phyloP scores from a whole-genome alignment of 2,329 filamentous ascomycete genomes.

The Fusarium succisae region DNA sequence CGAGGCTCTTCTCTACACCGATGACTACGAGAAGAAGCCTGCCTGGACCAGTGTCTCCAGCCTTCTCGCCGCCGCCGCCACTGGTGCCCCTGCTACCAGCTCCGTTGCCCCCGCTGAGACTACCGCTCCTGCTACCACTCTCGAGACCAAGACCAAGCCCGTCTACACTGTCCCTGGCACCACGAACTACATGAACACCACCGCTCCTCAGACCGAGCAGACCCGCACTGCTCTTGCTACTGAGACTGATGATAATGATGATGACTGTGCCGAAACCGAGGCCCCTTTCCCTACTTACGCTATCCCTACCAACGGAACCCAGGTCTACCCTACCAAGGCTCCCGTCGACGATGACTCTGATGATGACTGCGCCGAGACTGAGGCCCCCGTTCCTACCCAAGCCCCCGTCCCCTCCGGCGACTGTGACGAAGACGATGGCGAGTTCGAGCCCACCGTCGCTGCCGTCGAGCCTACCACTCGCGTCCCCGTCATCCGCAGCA shows the following conservation, averaged over 20 bases:
- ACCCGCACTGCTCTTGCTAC: constrained; percentile 30
- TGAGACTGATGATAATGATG: constrained; percentile 21
- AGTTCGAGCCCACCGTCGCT: constrained; percentile 1
- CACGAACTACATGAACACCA: constrained; percentile 23
- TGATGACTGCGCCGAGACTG: constrained; percentile 14
- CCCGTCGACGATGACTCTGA: background rate
- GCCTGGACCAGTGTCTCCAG: constrained; percentile 52
- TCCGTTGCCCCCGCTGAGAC: constrained; percentile 5
- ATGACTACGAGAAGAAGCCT: constrained; percentile 51
- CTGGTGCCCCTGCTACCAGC: background rate
- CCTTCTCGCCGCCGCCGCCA: constrained; percentile 45
- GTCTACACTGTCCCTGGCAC: constrained; percentile 7
- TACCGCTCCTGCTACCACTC: constrained; percentile 14
- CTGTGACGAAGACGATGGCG: background rate
- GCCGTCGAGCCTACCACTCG: constrained; percentile 1
- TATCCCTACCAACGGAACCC: constrained; percentile 29
- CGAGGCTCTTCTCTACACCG: constrained; percentile 52
- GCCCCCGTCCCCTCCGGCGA: background rate
- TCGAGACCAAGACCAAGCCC: constrained; percentile 18
- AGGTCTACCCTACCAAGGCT: constrained; percentile 10
- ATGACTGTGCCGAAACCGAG: constrained; percentile 16
- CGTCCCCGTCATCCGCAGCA: constrained; percentile 36
- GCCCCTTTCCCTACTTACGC: constrained; percentile 25
- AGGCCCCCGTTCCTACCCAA: background rate
- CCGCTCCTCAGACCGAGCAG: constrained; percentile 22